Conservation (phyloP, 768 basidiomycete genomes). For the Fibroporia radiculosa region DNA sequence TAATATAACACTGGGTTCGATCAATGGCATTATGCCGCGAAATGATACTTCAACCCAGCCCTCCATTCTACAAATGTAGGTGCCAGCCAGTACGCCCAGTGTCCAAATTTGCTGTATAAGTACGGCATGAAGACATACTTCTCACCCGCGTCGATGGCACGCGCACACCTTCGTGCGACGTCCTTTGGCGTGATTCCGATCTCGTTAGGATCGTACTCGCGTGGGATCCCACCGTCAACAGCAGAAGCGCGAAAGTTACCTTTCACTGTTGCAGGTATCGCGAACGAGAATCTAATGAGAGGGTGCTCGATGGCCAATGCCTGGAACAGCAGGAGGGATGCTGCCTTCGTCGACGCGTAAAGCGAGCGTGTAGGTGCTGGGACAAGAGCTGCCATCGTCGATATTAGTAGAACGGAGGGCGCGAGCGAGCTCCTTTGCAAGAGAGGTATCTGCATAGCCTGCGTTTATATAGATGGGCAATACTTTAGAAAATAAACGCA, state of each 20-base stretch:
- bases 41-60: conserved; percentile 63
- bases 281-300: conserved; percentile 47
- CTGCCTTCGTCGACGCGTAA: conserved; percentile 79
- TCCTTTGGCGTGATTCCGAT: conserved; percentile 49
- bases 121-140: conserved; percentile 53
- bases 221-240: conserved; percentile 46
- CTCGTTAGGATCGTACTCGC: conserved; percentile 44
- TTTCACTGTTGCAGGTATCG: conserved; percentile 66
- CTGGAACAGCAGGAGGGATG: conserved; percentile 71
- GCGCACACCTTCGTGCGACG: conserved; percentile 54
- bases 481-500: conserved; percentile 26
- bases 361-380: conserved; percentile 82
- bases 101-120: conserved; percentile 34
- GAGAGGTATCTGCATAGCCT: conserved; percentile 86
- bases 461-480: too few species aligned
- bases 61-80: conserved; percentile 49
- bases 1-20: too few species aligned
- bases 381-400: conserved; percentile 69
- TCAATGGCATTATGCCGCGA: conserved; percentile 15
- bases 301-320: conserved; percentile 78
- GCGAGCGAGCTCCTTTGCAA: conserved; percentile 53
- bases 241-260: conserved; percentile 77
- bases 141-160: conserved; percentile 50
- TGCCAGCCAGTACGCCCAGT: conserved; percentile 58
- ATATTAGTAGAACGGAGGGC: conserved; percentile 74